Base-by-base conservation (phyloP, 306 rosid species). In the Begonia masoniana region DNA sequence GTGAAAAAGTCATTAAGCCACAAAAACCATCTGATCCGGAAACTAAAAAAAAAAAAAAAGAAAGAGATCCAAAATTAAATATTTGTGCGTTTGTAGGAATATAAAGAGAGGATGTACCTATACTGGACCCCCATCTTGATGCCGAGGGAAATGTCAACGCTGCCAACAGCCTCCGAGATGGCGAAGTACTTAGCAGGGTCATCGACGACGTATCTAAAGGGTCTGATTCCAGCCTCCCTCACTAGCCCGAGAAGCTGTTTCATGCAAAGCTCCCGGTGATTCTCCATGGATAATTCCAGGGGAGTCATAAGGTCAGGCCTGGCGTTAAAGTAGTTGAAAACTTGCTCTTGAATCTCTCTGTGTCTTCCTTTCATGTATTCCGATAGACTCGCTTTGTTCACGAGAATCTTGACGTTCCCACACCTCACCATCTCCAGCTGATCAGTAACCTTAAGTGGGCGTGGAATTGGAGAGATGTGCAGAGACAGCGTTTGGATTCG, bases 101-200 rank as follows among this genome's bases (percentile, higher is more conserved):
- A 12, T 7, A 65, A 49, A 10, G 24, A 19, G 39, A 4, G 6
- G 47, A 36, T 59, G 5, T 59, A 89, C 97, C 97, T 91, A 60
- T 65, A 91, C 55, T 91, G 97, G 35, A 91, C 97, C 9, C 97
- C 97, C 85, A 77, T 73, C 68, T 91, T 91, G 60, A 91, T 91
- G 43, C 72, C 97, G 1, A 91, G 88, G 1, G 97, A 91, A 80
- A 91, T 78, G 59, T 91, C 97, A 39, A 91, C 68, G 48, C 86
- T 23, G 0, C 97, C 97, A 54, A 75, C 94, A 13, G 97, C 94
- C 65, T 91, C 96, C 58, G 72, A 17, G 10, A 91, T 60, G 10
- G 97, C 85, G 13, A 91, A 85, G 17, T 85, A 85, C 75, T 71
- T 71, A 0, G 75, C 58, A 17, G 97, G 97, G 9, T 91, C 96